Evolutionary conservation across 1,284 basidiomycete genomes (phyloP), one percentile per base, ranked within the genome.

Genomic region (Trichosporon asahii): DNA sequence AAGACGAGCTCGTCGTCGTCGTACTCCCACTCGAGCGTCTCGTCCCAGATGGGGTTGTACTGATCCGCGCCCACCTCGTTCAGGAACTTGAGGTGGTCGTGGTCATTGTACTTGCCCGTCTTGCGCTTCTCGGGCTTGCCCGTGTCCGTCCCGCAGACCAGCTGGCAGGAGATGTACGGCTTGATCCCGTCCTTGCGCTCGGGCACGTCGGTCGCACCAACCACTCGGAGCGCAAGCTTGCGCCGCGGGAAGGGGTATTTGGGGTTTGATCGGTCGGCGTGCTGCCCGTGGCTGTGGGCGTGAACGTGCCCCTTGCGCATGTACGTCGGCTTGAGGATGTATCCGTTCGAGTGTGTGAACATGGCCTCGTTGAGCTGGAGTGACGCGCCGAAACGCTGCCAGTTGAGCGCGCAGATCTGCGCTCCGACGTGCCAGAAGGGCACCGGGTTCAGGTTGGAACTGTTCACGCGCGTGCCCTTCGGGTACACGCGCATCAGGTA

Each of bases 341-440:
- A 98, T 0, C 97, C 96, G 12, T 88, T 88, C 18, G 90, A 88
- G 3, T 91, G 92, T 72, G 85, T 85, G 75, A 99, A 99, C 91
- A 99, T 93, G 14, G 95, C 92, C 75, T 92, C 89, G 78, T 98
- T 98, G 80, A 98, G 91, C 85, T 84, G 82, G 67, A 83, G 74
- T 29, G 76, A 75, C 15, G 69, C 76, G 93, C 93, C 94, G 76
- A 91, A 91, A 0, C 94, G 98, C 83, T 99, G 97, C 93, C 95
- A 98, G 82, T 99, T 99, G 71, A 99, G 87, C 8, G 96, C 94
- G 0, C 97, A 95, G 18, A 99, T 84, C 82, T 98, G 96, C 15
- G 90, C 90, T 0, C 96, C 96, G 0, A 90, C 89, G 0, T 90
- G 89, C 96, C 96, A 99, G 82, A 90, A 94, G 46, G 91, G 88